Conservation (phyloP, 1,284 basidiomycete species). For the Erythrobasidium hasegawianum region DNA sequence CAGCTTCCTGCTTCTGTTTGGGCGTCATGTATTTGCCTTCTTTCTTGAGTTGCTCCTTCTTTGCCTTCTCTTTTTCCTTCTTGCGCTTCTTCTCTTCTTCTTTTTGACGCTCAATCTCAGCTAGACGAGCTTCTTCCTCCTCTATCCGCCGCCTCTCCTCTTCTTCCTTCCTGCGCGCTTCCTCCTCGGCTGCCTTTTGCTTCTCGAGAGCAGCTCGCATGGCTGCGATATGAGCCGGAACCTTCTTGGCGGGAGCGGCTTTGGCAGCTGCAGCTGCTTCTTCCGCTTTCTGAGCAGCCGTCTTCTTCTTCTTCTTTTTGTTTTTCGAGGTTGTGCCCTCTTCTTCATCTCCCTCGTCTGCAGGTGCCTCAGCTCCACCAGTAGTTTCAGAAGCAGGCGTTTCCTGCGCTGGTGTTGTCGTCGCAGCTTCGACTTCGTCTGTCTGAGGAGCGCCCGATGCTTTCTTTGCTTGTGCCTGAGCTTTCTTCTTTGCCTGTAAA, state of each 20-base stretch:
- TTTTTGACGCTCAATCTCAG: conserved; percentile 63
- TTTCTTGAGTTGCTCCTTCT: conserved; percentile 58
- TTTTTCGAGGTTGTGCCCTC: conserved; percentile 56
- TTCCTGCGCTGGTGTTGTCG: not conserved
- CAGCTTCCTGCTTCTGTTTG: conserved; percentile 92
- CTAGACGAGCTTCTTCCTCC: conserved; percentile 76
- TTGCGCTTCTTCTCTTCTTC: conserved; percentile 64
- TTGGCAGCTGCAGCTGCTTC: conserved; percentile 39
- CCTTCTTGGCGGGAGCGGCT: conserved; percentile 49
- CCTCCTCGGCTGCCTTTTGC: conserved; percentile 78
- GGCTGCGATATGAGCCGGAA: conserved; percentile 41
- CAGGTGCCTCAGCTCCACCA: conserved; percentile 35
- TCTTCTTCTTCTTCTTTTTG: conserved; percentile 47
- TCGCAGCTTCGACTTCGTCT: conserved; percentile 1
- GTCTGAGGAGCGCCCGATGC: conserved; percentile 48
- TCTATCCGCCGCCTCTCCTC: conserved; percentile 76
- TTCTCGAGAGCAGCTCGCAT: conserved; percentile 74
- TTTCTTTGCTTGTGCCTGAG: conserved; percentile 83
- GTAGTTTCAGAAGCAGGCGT: not conserved
- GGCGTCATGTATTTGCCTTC: conserved; percentile 86
- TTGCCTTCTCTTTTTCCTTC: conserved; percentile 77
- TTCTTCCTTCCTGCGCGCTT: conserved; percentile 62
- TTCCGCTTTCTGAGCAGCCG: conserved; percentile 47
- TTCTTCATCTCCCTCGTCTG: conserved; percentile 53
- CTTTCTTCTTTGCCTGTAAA: conserved; percentile 85